Evolutionary conservation across 768 basidiomycete genomes (phyloP).

Genomic region (Postia placenta): DNA sequence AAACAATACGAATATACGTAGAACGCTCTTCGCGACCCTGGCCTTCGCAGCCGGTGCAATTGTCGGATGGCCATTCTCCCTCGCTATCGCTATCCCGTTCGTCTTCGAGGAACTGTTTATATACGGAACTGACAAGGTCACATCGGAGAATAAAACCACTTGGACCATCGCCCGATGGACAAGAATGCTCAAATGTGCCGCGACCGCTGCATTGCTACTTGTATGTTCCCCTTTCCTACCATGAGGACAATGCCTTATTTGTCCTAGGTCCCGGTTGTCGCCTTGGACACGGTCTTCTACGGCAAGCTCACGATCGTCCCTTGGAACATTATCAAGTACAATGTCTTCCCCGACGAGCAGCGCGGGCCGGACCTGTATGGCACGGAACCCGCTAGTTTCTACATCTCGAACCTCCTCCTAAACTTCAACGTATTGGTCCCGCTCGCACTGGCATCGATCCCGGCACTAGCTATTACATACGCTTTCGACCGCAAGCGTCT

Average conservation of each 20-base stretch:
- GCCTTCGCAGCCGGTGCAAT: conserved; percentile 78
- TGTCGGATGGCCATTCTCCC: conserved; percentile 96
- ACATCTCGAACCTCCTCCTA: conserved; percentile 81
- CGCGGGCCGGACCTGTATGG: conserved; percentile 93
- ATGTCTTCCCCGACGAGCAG: conserved; percentile 74
- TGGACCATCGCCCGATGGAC: conserved; percentile 65
- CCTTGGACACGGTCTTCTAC: conserved; percentile 83
- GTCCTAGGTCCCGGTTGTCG: conserved; percentile 72
- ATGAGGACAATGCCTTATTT: neutral
- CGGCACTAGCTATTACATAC: conserved; percentile 71
- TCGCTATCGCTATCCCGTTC: conserved; percentile 83
- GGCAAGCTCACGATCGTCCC: conserved; percentile 74
- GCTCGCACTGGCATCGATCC: conserved; percentile 77
- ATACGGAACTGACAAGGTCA: conserved; percentile 59
- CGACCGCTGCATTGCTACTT: conserved; percentile 53
- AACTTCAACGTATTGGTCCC: conserved; percentile 90
- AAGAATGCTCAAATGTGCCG: conserved; percentile 47
- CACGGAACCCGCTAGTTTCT: conserved; percentile 82
- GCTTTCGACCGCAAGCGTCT: conserved; percentile 72
- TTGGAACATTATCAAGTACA: conserved; percentile 93
- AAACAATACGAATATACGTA: conserved; percentile 41
- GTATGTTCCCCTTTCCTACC: conserved; percentile 34
- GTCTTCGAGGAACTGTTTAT: conserved; percentile 86
- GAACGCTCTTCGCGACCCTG: conserved; percentile 61
- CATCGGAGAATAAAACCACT: conserved; percentile 31